Conservation (phyloP, 129 eudicot species). For the Artemisia argyi region DNA sequence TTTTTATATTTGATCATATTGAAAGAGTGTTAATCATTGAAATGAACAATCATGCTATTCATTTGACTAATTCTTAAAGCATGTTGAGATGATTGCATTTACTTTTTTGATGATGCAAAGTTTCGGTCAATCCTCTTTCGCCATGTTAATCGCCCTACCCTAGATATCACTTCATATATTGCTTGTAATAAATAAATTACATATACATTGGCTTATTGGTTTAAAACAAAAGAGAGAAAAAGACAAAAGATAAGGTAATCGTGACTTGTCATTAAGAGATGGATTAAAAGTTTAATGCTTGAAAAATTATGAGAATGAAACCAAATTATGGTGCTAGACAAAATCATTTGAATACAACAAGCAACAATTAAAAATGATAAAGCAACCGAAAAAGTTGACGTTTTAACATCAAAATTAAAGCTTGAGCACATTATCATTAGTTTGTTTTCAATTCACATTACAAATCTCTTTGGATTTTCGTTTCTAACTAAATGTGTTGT, state of each 20-base stretch:
- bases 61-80: neutral
- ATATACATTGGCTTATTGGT: too few species aligned
- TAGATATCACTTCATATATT: too few species aligned
- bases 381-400: constrained; percentile 13
- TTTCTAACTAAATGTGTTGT: too few species aligned
- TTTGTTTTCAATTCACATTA: neutral
- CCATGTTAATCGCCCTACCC: too few species aligned
- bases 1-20: neutral
- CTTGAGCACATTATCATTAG: constrained; percentile 5
- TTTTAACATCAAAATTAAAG: constrained; percentile 21
- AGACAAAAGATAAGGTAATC: neutral
- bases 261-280: constrained; percentile 10
- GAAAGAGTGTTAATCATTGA: constrained; percentile 18
- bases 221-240: neutral
- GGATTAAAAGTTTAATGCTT: constrained; percentile 11
- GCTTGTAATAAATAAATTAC: too few species aligned
- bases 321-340: constrained; percentile 26
- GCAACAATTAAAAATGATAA: constrained; percentile 19
- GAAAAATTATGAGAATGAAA: constrained; percentile 19
- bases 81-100: neutral
- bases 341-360: constrained; percentile 38
- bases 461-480: neutral
- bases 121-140: too few species aligned
- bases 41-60: constrained; percentile 11
- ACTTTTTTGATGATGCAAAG: neutral